phyloP scores from a whole-genome alignment of 176 grass and related monocot species.

The Aegilops speltoides region DNA sequence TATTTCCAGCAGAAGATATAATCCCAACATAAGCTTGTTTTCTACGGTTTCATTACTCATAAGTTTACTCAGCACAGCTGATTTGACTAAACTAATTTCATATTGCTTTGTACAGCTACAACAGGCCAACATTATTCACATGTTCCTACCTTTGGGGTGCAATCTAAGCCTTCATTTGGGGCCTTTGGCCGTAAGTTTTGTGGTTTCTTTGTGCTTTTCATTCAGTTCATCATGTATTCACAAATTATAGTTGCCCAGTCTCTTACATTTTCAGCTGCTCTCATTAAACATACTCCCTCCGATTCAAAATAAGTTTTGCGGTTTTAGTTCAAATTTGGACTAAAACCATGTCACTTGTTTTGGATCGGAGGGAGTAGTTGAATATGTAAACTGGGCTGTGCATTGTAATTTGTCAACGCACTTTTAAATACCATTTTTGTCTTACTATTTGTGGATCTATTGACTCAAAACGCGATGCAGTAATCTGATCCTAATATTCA shows the following conservation, averaged over 20 bases:
- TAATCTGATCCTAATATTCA: not conserved
- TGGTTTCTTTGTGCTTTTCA: not conserved
- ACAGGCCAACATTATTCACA: not conserved
- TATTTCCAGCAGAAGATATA: not conserved
- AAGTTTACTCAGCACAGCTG: not conserved
- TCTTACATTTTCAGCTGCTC: not conserved
- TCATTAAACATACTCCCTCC: not conserved
- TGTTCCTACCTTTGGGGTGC: not conserved
- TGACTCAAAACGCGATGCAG: not conserved
- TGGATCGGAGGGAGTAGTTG: not conserved
- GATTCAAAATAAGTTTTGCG: too few species aligned
- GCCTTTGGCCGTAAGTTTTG: conserved; percentile 3
- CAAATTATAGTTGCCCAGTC: not conserved
- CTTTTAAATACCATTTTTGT: not conserved
- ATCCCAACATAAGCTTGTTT: not conserved
- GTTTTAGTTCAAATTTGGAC: too few species aligned
- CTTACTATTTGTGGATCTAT: not conserved
- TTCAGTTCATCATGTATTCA: conserved; percentile 3
- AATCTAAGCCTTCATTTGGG: not conserved
- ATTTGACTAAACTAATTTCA: not conserved
- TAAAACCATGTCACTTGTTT: too few species aligned
- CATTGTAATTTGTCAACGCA: not conserved
- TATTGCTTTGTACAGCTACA: conserved; percentile 14
- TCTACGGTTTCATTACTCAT: not conserved
- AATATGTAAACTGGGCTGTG: not conserved